Evolutionary conservation across 768 basidiomycete species (phyloP).

Genomic region (Lactifluus hygrophoroides): DNA sequence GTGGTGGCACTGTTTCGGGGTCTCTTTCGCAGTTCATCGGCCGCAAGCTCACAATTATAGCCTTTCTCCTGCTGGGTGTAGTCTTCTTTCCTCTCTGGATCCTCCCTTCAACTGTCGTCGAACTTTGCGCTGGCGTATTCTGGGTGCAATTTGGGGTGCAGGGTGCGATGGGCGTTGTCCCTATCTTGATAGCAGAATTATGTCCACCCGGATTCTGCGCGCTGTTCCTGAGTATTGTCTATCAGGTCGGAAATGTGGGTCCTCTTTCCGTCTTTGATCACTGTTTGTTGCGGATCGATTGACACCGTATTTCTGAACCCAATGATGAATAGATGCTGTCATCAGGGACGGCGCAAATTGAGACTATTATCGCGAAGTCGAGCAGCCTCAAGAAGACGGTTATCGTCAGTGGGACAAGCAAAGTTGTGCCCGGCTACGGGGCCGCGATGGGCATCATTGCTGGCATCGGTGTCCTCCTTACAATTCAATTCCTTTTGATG

Average conservation of each 20-base stretch:
- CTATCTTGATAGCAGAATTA: constrained; percentile 37
- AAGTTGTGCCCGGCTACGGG: constrained; percentile 33
- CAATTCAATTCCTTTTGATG: constrained; percentile 63
- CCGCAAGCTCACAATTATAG: constrained; percentile 36
- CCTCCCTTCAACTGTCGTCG: constrained; percentile 32
- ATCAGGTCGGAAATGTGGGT: constrained; percentile 33
- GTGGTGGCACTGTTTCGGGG: constrained; percentile 33
- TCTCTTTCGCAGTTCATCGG: constrained; percentile 35
- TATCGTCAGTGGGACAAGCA: neutral
- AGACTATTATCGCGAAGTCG: constrained; percentile 33
- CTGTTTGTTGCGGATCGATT: neutral
- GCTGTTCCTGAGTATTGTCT: constrained; percentile 35
- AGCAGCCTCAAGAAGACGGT: constrained; percentile 32
- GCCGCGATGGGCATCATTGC: constrained; percentile 78
- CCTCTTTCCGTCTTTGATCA: neutral
- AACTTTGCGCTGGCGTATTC: constrained; percentile 38
- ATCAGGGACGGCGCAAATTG: constrained; percentile 39
- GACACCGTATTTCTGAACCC: neutral
- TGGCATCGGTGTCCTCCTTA: constrained; percentile 70
- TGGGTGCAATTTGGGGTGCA: constrained; percentile 40
- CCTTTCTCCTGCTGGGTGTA: constrained; percentile 28
- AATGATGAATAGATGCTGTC: constrained; percentile 30
- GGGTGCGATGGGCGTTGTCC: constrained; percentile 27
- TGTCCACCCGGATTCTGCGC: constrained; percentile 41
- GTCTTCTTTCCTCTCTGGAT: constrained; percentile 35